Conservation (phyloP, 1,139 yeast species). For the Debaryomycetaceae sp. region DNA sequence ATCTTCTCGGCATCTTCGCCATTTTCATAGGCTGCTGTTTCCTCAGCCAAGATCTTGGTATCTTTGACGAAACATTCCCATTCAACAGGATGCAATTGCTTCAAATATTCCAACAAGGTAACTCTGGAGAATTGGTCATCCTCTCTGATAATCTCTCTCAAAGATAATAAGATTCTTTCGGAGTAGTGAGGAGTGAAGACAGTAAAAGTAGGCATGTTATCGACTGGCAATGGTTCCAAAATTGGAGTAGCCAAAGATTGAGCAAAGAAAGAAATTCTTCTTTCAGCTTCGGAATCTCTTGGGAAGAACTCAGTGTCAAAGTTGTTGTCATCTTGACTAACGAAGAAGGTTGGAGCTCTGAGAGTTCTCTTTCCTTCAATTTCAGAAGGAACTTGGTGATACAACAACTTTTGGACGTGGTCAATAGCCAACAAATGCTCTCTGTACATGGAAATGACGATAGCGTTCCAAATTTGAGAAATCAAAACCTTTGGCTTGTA, state of each 20-base stretch:
- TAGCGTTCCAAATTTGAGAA: slow-evolving; percentile 98
- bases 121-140: slow-evolving; percentile 98
- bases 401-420: slow-evolving; percentile 93
- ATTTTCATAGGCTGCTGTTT: slow-evolving; percentile 81
- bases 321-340: slow-evolving; percentile 94
- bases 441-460: slow-evolving; percentile 97
- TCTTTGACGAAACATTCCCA: slow-evolving; percentile 99
- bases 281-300: slow-evolving; percentile 93
- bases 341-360: slow-evolving; percentile 98
- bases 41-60: slow-evolving; percentile 97
- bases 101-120: slow-evolving; percentile 90
- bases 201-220: slow-evolving; percentile 98
- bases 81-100: slow-evolving; percentile 97
- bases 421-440: slow-evolving; percentile 96
- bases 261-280: slow-evolving; percentile 98
- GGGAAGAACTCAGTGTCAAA: slow-evolving; percentile 96
- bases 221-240: slow-evolving; percentile 97
- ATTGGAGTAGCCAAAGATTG: slow-evolving; percentile 98
- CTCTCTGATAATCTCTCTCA: slow-evolving; percentile 97
- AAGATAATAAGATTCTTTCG: slow-evolving; percentile 89
- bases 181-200: slow-evolving; percentile 97
- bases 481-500: slow-evolving; percentile 97
- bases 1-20: slow-evolving; percentile 61
- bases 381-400: slow-evolving; percentile 97
- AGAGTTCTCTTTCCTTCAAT: slow-evolving; percentile 97